Percentiles rank a stretch among this genome's conserved stretches.
phyloP scores from a whole-genome alignment of 2,329 filamentous ascomycete species.

The Cryphonectria naterciae region DNA sequence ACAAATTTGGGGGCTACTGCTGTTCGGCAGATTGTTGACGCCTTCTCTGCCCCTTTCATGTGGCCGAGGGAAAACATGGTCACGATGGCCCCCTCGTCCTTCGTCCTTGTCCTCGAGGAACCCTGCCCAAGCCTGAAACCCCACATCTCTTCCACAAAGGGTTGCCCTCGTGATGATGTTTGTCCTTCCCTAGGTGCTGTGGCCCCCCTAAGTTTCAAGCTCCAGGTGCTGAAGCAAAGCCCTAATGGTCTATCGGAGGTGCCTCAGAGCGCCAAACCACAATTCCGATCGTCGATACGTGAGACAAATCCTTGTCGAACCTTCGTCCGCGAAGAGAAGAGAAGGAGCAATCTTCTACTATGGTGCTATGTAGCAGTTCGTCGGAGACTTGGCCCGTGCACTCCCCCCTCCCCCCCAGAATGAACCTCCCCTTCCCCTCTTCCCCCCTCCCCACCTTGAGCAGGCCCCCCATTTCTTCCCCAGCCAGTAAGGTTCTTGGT shows the following conservation, averaged over 20 bases:
- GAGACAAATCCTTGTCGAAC: neutral
- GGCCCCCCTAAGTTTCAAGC: neutral
- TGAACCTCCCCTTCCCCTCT: neutral
- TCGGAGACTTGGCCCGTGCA: neutral
- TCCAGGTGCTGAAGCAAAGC: neutral
- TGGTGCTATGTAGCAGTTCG: neutral
- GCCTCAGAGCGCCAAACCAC: neutral
- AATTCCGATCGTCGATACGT: neutral
- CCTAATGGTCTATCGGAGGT: neutral
- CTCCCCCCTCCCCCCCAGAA: neutral
- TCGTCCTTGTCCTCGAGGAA: slow-evolving; percentile 9
- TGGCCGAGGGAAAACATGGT: slow-evolving; percentile 6
- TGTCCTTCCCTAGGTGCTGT: neutral
- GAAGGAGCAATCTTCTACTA: neutral
- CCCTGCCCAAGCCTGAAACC: slow-evolving; percentile 18
- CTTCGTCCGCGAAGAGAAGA: neutral
- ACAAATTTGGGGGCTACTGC: slow-evolving; percentile 6
- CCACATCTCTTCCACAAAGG: slow-evolving; percentile 2
- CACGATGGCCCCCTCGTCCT: slow-evolving; percentile 19
- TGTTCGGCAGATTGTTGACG: neutral
- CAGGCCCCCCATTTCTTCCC: neutral
- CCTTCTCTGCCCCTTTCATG: neutral
- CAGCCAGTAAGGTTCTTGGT: neutral
- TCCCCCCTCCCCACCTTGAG: too few species aligned
- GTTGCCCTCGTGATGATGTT: slow-evolving; percentile 24